phyloP scores from a whole-genome alignment of 2,329 filamentous ascomycete species.

The Elsinoe ampelina region DNA sequence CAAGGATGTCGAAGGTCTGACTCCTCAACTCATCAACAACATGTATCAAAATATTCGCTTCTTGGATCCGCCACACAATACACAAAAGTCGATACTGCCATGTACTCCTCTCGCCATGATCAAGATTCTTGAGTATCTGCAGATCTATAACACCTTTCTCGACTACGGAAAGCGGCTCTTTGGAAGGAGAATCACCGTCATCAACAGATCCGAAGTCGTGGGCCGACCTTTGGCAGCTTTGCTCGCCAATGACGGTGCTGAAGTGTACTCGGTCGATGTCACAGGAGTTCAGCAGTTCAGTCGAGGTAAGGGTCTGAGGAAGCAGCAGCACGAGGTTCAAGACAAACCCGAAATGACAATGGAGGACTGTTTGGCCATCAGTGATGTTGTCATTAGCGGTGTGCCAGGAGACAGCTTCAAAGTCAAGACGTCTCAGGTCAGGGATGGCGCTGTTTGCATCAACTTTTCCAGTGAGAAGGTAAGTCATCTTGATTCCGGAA shows the following conservation, averaged over 20 bases:
- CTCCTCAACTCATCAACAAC: slow-evolving; percentile 92
- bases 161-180: slow-evolving; percentile 88
- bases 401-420: slow-evolving; percentile 85
- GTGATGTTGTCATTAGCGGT: slow-evolving; percentile 89
- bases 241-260: slow-evolving; percentile 90
- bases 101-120: slow-evolving; percentile 94
- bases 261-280: slow-evolving; percentile 89
- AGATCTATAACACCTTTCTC: slow-evolving; percentile 93
- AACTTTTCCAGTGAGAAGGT: slow-evolving; percentile 91
- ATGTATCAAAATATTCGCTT: slow-evolving; percentile 99
- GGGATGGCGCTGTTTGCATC: slow-evolving; percentile 93
- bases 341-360: slow-evolving; percentile 73
- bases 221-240: slow-evolving; percentile 85
- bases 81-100: slow-evolving; percentile 83
- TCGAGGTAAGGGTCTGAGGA: slow-evolving; percentile 76
- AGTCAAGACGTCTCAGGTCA: slow-evolving; percentile 71
- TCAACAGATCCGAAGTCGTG: slow-evolving; percentile 94
- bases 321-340: slow-evolving; percentile 74
- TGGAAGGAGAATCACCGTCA: slow-evolving; percentile 88
- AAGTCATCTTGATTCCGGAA: slow-evolving; percentile 19
- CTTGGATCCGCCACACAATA: slow-evolving; percentile 67
- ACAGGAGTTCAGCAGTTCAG: slow-evolving; percentile 89
- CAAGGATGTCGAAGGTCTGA: slow-evolving; percentile 94
- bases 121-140: slow-evolving; percentile 91
- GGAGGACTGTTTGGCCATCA: slow-evolving; percentile 72